A percentile compares a stretch with the other conserved stretches of the same genome.
These are phyloP conservation scores for Dipteronia dyeriana DNA, from an alignment of 345 rosid genomes.

Conservation along the genomic window DNA sequence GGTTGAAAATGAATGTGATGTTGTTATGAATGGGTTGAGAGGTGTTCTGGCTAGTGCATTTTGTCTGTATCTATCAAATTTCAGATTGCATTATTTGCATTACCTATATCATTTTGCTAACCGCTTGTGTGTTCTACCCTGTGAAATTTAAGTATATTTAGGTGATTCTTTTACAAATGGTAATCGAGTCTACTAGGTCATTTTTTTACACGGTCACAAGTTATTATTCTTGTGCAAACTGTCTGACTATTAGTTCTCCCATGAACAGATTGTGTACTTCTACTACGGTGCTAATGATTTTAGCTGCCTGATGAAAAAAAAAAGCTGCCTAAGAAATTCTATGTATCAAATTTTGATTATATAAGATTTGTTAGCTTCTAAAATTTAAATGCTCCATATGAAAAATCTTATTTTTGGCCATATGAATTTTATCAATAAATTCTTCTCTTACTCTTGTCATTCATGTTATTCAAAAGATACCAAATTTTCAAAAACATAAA, in stretches of 20 bases:
- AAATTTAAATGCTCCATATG: too few relatives aligned
- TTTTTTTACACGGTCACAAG: neutral
- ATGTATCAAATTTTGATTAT: too few relatives aligned
- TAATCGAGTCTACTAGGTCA: neutral
- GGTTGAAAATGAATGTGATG: too few relatives aligned
- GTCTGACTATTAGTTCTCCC: slow-evolving; percentile 22
- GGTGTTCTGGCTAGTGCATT: neutral
- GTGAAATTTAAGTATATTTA: neutral
- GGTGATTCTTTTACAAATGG: neutral
- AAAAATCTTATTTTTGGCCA: too few relatives aligned
- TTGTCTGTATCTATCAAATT: neutral
- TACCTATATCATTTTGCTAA: neutral
- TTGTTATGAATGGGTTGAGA: too few relatives aligned
- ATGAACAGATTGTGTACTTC: slow-evolving; percentile 81
- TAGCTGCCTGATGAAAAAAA: slow-evolving; percentile 71
- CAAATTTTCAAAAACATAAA: too few relatives aligned
- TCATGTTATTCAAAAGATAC: too few relatives aligned
- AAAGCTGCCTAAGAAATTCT: too few relatives aligned
- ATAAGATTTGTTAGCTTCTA: too few relatives aligned
- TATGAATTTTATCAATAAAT: too few relatives aligned
- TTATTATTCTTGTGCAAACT: neutral
- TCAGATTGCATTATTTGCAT: neutral
- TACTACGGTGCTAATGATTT: slow-evolving; percentile 97
- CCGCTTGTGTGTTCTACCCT: neutral
- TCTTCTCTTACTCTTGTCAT: too few relatives aligned